Percentiles rank a stretch among this genome's conserved stretches.
Conservation (phyloP, 2,329 filamentous ascomycete species). For the Alternaria incomplexa region DNA sequence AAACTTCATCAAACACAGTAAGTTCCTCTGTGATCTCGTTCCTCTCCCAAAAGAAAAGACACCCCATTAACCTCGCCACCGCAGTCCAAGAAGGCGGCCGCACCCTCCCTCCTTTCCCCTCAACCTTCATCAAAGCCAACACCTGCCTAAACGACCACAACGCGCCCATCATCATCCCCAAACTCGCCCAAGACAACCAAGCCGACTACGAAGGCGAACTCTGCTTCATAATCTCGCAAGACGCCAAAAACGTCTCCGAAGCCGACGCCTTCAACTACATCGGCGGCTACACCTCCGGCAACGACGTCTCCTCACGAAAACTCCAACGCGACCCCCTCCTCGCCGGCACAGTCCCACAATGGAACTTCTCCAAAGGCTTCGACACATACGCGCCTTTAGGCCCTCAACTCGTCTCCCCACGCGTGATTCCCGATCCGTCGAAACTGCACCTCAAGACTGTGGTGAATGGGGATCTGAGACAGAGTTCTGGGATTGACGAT, state of each 20-base stretch:
- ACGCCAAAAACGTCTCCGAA: slow-evolving; percentile 58
- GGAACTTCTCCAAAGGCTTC: slow-evolving; percentile 64
- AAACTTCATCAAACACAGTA: slow-evolving; percentile 65
- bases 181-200: slow-evolving; percentile 56
- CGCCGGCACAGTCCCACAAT: slow-evolving; percentile 62
- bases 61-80: neutral
- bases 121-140: slow-evolving; percentile 59
- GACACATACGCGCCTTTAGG: slow-evolving; percentile 63
- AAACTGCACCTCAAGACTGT: slow-evolving; percentile 54
- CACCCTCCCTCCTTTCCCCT: slow-evolving; percentile 57
- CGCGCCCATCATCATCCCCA: slow-evolving; percentile 55
- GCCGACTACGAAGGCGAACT: slow-evolving; percentile 51
- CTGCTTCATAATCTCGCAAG: slow-evolving; percentile 59
- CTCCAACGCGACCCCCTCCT: slow-evolving; percentile 57
- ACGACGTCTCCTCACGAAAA: slow-evolving; percentile 62
- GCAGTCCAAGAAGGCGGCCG: slow-evolving; percentile 60
- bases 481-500: slow-evolving; percentile 58
- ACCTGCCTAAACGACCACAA: slow-evolving; percentile 50
- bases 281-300: slow-evolving; percentile 61
- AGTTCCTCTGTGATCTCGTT: neutral
- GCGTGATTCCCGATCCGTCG: slow-evolving; percentile 53
- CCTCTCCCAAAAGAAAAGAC: no score
- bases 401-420: slow-evolving; percentile 54
- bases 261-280: slow-evolving; percentile 58
- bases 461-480: slow-evolving; percentile 57